Conservation (phyloP, 1,284 basidiomycete species). For the Pterulicium gracile region DNA sequence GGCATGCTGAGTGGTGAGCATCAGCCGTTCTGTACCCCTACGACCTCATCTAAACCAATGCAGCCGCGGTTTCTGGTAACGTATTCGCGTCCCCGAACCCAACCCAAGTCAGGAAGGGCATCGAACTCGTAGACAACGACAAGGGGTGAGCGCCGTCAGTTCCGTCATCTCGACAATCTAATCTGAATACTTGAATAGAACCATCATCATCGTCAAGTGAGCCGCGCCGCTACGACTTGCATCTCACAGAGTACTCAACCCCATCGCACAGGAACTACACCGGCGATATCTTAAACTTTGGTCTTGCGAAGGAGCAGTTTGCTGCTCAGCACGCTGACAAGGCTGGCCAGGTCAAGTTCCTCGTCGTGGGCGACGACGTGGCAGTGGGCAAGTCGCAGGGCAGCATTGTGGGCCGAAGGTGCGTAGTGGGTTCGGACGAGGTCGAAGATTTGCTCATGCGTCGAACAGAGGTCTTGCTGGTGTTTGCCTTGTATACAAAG, state of each 20-base stretch:
- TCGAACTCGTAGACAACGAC: constrained; percentile 70
- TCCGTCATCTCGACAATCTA: constrained; percentile 4
- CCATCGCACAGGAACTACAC: constrained; percentile 4
- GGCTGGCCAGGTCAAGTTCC: constrained; percentile 61
- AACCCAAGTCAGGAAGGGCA: constrained; percentile 69
- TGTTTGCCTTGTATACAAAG: constrained; percentile 87
- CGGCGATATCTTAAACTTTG: constrained; percentile 67
- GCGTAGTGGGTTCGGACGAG: constrained; percentile 8
- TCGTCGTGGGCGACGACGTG: constrained; percentile 89
- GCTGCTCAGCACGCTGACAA: constrained; percentile 61
- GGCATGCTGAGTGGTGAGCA: constrained; percentile 66
- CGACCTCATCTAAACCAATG: constrained; percentile 6
- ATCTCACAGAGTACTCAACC: neutral
- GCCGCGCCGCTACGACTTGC: constrained; percentile 7
- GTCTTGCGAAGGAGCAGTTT: constrained; percentile 82
- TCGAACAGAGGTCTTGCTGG: constrained; percentile 70
- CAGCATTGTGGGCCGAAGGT: constrained; percentile 72
- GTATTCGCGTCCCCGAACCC: constrained; percentile 85
- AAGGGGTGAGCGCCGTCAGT: constrained; percentile 47
- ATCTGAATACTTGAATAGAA: constrained; percentile 29
- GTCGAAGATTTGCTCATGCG: neutral
- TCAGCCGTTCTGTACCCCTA: neutral
- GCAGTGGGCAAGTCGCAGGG: constrained; percentile 77
- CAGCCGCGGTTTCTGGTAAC: constrained; percentile 79
- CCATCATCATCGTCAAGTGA: constrained; percentile 80